These are phyloP conservation scores for Rhizophagus clarus DNA, from an alignment of 192 early-diverging fungal species.

Conservation along the genomic window DNA sequence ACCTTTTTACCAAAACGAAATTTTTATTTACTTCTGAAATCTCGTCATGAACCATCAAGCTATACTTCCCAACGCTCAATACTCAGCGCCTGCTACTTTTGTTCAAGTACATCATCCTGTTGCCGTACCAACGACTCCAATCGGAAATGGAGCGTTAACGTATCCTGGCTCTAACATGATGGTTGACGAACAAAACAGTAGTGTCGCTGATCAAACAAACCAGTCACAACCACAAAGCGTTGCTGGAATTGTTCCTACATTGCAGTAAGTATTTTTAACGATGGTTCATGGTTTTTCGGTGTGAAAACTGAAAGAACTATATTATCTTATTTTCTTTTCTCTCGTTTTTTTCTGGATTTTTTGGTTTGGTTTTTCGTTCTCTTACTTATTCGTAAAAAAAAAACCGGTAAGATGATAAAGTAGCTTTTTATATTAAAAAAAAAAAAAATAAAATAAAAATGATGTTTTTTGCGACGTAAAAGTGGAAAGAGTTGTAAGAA, in stretches of 20 bases:
- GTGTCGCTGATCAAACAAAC: neutral
- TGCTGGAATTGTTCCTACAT: conserved; percentile 60
- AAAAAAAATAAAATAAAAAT: neutral
- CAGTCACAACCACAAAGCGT: conserved; percentile 45
- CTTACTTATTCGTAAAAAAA: too few relatives aligned
- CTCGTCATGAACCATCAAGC: neutral
- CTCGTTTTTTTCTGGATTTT: neutral
- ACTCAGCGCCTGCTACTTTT: neutral
- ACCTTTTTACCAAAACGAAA: neutral
- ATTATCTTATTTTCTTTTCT: too few relatives aligned
- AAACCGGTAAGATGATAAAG: too few relatives aligned
- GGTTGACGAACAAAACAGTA: conserved; percentile 4
- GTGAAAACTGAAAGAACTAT: neutral
- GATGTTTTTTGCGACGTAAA: neutral
- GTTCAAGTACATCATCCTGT: neutral
- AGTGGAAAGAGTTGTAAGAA: conserved; percentile 10
- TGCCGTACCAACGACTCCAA: conserved; percentile 11
- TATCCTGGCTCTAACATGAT: neutral
- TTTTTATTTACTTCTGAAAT: neutral
- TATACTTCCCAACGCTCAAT: neutral
- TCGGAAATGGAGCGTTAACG: neutral
- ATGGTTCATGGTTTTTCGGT: neutral
- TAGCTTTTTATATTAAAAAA: neutral
- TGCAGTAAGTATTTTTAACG: conserved; percentile 56
- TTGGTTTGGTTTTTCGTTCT: neutral